These are phyloP conservation scores for Magnolia officinalis DNA, from an alignment of 164 flowering plant genomes.

Conservation along the genomic window DNA sequence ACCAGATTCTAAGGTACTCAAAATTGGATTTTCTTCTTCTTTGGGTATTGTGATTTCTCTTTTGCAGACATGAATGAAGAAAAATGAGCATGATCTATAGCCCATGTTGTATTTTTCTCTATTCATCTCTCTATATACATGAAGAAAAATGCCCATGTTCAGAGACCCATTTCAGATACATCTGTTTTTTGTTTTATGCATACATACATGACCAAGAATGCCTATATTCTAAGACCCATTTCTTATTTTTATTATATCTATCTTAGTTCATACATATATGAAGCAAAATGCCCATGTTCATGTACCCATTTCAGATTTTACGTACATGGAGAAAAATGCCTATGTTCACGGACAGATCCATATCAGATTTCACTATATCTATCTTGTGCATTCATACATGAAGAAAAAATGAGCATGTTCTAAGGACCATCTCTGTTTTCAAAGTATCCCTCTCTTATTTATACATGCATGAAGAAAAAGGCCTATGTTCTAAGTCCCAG, in stretches of 20 bases:
- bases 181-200: not conserved
- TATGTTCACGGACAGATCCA: not conserved
- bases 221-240: not conserved
- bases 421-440: not conserved
- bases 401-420: not conserved
- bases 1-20: slow-evolving; percentile 23
- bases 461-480: not conserved
- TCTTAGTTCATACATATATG: not conserved
- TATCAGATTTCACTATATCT: not conserved
- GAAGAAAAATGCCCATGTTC: not conserved
- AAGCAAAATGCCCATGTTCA: not conserved
- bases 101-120: not conserved
- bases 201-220: not conserved
- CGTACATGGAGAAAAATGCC: not conserved
- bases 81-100: not conserved
- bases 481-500: not conserved
- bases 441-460: not conserved
- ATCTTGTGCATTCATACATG: no score
- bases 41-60: not conserved
- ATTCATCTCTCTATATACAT: not conserved
- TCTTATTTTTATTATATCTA: not conserved
- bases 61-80: not conserved
- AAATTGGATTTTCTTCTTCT: not conserved
- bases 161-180: not conserved
- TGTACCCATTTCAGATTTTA: not conserved